Percentiles rank a stretch among this genome's conserved stretches.
phyloP scores from a whole-genome alignment of 495 filamentous ascomycete species.

The Bryoglossum gracile region DNA sequence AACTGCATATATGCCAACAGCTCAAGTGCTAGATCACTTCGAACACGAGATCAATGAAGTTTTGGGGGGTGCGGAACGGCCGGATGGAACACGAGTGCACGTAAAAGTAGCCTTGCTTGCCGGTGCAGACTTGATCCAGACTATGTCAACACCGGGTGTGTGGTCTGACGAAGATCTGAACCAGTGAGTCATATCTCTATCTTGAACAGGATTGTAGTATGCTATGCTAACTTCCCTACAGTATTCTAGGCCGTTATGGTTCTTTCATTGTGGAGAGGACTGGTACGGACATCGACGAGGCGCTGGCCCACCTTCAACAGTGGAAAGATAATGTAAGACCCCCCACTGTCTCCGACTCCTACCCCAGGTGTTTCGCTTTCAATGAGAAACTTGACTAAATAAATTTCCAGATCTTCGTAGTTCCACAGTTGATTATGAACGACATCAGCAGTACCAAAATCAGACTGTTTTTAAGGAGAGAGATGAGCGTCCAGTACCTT shows the following conservation, averaged over 20 bases:
- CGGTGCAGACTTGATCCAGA: conserved; percentile 81
- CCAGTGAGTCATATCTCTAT: too few relatives aligned
- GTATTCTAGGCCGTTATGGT: conserved; percentile 79
- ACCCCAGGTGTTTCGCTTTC: not conserved
- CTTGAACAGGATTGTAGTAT: too few relatives aligned
- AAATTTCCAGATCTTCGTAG: conserved; percentile 44
- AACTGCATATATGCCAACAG: conserved; percentile 79
- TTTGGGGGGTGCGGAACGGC: conserved; percentile 62
- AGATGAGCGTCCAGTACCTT: conserved; percentile 60
- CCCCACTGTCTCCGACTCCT: too few relatives aligned
- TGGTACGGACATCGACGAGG: conserved; percentile 85
- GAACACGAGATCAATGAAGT: conserved; percentile 79
- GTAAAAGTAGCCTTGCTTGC: conserved; percentile 67
- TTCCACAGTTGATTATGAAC: conserved; percentile 84
- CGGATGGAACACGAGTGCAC: conserved; percentile 43
- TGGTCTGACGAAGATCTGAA: conserved; percentile 80
- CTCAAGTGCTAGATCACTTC: conserved; percentile 82
- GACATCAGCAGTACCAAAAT: conserved; percentile 88
- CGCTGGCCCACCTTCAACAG: conserved; percentile 63
- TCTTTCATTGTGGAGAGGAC: conserved; percentile 84
- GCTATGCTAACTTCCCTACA: too few relatives aligned
- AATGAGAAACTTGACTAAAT: not conserved
- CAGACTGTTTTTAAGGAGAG: conserved; percentile 69
- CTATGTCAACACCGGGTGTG: conserved; percentile 63
- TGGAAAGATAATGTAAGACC: conserved; percentile 69